Percentiles rank a stretch among this genome's conserved stretches.
Evolutionary conservation across 257 asterid genomes (phyloP).

Genomic region (Solanum rostratum): DNA sequence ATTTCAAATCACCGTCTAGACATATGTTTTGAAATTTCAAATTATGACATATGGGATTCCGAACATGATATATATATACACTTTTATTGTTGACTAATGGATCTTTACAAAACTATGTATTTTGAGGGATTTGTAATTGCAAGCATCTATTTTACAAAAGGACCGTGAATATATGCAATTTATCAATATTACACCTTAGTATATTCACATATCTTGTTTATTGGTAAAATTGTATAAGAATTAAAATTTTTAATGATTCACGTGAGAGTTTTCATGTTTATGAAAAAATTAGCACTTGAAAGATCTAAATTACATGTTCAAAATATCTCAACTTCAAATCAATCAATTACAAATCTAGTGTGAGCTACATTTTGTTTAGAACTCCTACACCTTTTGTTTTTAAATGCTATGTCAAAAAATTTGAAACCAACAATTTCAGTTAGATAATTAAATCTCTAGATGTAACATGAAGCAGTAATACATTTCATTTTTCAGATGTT

Average conservation of each 20-base stretch:
- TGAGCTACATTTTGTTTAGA: neutral
- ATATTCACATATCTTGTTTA: neutral
- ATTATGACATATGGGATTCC: no score
- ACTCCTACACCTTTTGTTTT: neutral
- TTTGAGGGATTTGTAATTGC: no score
- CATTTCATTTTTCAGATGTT: neutral
- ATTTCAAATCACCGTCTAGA: no score
- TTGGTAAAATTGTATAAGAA: neutral
- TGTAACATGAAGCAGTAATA: neutral
- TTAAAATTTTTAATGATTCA: neutral
- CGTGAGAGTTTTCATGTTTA: neutral
- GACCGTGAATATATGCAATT: no score
- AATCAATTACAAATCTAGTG: neutral
- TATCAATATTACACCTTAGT: accelerated
- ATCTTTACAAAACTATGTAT: no score
- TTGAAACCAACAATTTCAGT: neutral
- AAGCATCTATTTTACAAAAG: no score
- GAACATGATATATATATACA: no score
- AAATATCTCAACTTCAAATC: neutral
- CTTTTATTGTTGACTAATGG: no score
- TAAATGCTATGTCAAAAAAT: neutral
- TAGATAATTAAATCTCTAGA: neutral
- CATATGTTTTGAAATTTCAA: no score
- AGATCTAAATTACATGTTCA: neutral
- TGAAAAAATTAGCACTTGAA: no score